Evolutionary conservation across 441 rosid species (phyloP), one percentile per base, ranked within the genome.

Genomic region (Adansonia gregorii): DNA sequence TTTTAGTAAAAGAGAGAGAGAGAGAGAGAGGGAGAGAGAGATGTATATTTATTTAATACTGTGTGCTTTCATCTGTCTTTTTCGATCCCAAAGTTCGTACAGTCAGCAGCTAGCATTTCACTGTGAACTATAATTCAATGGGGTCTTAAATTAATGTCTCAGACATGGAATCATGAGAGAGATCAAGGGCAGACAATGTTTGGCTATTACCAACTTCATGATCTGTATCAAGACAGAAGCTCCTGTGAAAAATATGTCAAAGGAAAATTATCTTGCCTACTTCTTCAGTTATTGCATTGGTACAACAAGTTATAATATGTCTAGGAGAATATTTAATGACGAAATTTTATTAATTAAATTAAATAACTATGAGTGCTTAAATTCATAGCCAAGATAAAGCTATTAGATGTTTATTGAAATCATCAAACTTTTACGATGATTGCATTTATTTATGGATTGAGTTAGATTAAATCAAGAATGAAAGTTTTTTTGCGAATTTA

Each of bases 51-150:
- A 11, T 27, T 0, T 15, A 49, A 70, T 14, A 27, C 31, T 27
- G 24, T 71, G 35, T 10, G 74, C 48, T 52, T 52, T 71, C 48
- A 35, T 71, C 48, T 9, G 75, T 72, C 64, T 4, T 54, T 72
- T 72, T 55, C 75, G 63, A 54, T 72, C 63, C 63, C 61, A 58
- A 72, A 31, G 75, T 15, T 70, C 15, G 49, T 15, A 15, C 60
- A 24, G 43, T 71, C 74, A 71, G 48, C 48, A 24, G 43, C 54
- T 61, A 71, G 48, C 48, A 24, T 51, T 70, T 52, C 46, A n/a
- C 63, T 52, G 27, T 71, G 74, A 52, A 52, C 14, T 52, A 35
- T 52, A 52, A 51, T 22, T 3, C 41, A 8, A n/a, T 31, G 0
- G 14, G 43, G 41, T 14, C 11, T 11, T 31, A 31, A 31, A 31